Base-by-base conservation (phyloP, 2,329 filamentous ascomycete species). In the Juglanconis oblonga region DNA sequence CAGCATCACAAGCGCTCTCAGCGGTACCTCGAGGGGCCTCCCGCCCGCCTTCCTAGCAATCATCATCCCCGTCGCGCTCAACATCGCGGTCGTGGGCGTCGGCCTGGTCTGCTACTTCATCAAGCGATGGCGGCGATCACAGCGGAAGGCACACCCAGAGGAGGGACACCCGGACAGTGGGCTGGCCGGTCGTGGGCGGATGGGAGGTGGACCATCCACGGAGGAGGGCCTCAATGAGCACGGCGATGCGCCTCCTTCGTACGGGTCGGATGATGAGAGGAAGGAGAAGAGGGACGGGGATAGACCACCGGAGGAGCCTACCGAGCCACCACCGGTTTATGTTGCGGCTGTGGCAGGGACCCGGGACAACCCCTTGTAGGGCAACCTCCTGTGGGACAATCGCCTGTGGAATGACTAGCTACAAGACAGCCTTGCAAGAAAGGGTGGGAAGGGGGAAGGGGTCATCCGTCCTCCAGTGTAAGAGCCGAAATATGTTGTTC, bases 201-300 rank as follows among this genome's bases (percentile, higher is more conserved):
- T 61, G 58, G 58, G 45, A 31, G 31, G 45, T 51, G 58, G 38
- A 31, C 13, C 44, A 5, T 11, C n/a, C 31, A 35, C 24, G 40
- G 45, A 55, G 31, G 67, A 69, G 44, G 67, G 67, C 5, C 64
- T 69, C 14, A 65, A 69, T 52, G 67, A 68, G 62, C 61, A 66
- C 1, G 67, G 67, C 42, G 67, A 68, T 61, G 66, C 67, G 8
- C 67, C 67, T 44, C 67, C 67, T 56, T 67, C 67, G 4, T 69
- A 69, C 57, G 64, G 42, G 14, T 31, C 42, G 13, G 53, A 36
- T 13, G 55, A 55, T 35, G 32, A 47, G 51, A 35, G 40, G 8
- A 38, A 56, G n/a, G 51, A 59, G 32, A 36, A 51, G 6, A 9
- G 2, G 4, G 13, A 13, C 6, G 24, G 10, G 9, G 45, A 48